Conservation (phyloP, 2,329 filamentous ascomycete species). For the Fusarium scirpi region DNA sequence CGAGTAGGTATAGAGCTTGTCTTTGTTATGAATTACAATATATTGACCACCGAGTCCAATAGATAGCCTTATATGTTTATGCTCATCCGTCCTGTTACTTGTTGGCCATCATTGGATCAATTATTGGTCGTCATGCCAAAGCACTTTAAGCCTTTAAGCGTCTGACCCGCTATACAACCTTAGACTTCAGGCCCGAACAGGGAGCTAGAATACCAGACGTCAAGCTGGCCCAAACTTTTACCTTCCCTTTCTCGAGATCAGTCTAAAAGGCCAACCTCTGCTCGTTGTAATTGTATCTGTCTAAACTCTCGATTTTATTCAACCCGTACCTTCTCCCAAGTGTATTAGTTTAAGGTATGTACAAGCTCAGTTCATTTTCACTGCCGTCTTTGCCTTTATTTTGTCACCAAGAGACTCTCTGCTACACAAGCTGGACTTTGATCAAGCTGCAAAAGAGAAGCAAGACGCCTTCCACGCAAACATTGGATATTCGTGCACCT, state of each 20-base stretch:
- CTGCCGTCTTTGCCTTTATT: constrained; percentile 28
- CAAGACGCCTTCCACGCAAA: constrained; percentile 32
- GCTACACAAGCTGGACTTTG: constrained; percentile 17
- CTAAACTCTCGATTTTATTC: constrained; percentile 32
- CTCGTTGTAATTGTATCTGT: constrained; percentile 40
- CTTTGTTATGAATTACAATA: neutral
- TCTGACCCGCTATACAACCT: constrained; percentile 45
- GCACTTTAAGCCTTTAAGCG: neutral
- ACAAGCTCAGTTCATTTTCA: constrained; percentile 25
- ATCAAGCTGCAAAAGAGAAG: constrained; percentile 15
- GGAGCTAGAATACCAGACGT: constrained; percentile 32
- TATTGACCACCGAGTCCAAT: too few species aligned
- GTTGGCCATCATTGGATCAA: neutral
- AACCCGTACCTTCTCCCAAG: constrained; percentile 27
- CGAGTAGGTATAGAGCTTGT: neutral
- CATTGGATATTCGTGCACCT: constrained; percentile 13
- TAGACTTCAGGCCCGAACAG: constrained; percentile 52
- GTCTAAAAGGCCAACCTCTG: constrained; percentile 41
- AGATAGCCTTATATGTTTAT: neutral
- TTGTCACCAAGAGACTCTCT: constrained; percentile 25
- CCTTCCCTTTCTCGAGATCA: constrained; percentile 46
- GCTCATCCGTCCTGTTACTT: too few species aligned
- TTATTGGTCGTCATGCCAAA: neutral
- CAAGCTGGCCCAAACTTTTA: constrained; percentile 48
- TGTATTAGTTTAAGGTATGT: constrained; percentile 46